These are phyloP conservation scores for Alternaria brassicicola DNA, from an alignment of 2,329 filamentous ascomycete species.

Conservation along the genomic window DNA sequence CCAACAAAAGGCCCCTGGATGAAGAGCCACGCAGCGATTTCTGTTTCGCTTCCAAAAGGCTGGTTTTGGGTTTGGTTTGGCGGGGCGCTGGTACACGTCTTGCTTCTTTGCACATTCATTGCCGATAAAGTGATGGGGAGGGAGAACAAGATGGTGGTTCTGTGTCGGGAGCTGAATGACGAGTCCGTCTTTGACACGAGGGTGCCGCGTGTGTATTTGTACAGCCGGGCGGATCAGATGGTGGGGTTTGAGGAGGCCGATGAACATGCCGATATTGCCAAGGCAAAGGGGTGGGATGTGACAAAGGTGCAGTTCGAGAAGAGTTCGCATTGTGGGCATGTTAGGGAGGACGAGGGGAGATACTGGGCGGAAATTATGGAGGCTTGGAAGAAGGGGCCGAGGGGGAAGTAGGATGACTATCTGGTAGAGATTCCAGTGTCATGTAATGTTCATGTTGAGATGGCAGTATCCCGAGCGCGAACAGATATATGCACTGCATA, in stretches of 20 bases:
- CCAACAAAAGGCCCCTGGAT: conserved; percentile 43
- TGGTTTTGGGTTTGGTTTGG: conserved; percentile 37
- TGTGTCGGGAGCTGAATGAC: conserved; percentile 42
- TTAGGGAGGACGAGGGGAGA: conserved; percentile 60
- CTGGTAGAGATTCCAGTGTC: not conserved
- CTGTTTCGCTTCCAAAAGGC: conserved; percentile 32
- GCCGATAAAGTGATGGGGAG: conserved; percentile 19
- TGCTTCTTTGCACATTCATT: conserved; percentile 32
- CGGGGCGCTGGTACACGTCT: conserved; percentile 32
- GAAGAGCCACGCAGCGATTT: conserved; percentile 40
- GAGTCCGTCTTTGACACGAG: conserved; percentile 29
- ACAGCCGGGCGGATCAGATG: conserved; percentile 64
- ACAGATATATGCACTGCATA: conserved; percentile 1
- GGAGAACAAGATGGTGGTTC: conserved; percentile 35
- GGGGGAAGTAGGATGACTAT: not conserved
- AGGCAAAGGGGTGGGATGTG: conserved; percentile 57
- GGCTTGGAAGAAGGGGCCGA: conserved; percentile 37
- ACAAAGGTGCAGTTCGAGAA: conserved; percentile 62
- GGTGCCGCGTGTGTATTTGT: conserved; percentile 62
- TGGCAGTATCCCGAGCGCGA: not conserved
- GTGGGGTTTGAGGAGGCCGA: conserved; percentile 64
- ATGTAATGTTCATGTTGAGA: not conserved
- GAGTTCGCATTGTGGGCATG: conserved; percentile 66
- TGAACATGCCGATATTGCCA: conserved; percentile 58
- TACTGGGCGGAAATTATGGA: conserved; percentile 61